phyloP scores from a whole-genome alignment of 305 asterid species.

The Solanum hybrid region DNA sequence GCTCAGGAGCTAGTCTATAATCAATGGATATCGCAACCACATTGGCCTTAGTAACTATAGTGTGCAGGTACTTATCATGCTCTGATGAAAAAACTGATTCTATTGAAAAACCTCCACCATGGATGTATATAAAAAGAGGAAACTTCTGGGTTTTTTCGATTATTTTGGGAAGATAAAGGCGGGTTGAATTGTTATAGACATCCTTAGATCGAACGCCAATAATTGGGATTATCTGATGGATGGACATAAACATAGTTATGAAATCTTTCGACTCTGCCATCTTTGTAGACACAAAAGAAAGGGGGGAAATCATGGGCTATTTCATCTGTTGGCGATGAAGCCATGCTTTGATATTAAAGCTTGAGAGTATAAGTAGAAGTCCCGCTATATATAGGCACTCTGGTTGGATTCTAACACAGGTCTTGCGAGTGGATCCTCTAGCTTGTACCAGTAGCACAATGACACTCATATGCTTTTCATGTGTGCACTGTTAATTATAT shows the following conservation, averaged over 20 bases:
- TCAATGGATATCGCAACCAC: no score
- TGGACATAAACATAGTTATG: background rate
- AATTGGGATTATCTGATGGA: background rate
- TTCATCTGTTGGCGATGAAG: background rate
- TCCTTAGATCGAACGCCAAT: no score
- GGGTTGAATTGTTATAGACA: no score
- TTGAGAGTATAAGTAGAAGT: background rate
- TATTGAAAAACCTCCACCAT: no score
- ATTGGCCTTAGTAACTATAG: no score
- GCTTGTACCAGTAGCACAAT: background rate
- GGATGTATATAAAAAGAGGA: no score
- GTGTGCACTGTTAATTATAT: no score
- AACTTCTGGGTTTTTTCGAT: no score
- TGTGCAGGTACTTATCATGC: no score
- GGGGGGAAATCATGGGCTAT: background rate
- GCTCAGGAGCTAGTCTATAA: no score
- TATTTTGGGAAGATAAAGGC: no score
- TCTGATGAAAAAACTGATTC: no score
- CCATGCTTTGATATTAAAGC: background rate
- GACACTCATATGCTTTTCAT: background rate
- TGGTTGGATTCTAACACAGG: background rate
- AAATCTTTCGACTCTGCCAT: background rate
- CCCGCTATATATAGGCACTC: background rate
- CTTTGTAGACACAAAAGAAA: background rate
- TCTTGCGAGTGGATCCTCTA: background rate